A percentile compares a stretch with the other conserved stretches of the same genome.
Evolutionary conservation across 1,284 basidiomycete species (phyloP).

Genomic region (Taiwanofungus camphoratus): DNA sequence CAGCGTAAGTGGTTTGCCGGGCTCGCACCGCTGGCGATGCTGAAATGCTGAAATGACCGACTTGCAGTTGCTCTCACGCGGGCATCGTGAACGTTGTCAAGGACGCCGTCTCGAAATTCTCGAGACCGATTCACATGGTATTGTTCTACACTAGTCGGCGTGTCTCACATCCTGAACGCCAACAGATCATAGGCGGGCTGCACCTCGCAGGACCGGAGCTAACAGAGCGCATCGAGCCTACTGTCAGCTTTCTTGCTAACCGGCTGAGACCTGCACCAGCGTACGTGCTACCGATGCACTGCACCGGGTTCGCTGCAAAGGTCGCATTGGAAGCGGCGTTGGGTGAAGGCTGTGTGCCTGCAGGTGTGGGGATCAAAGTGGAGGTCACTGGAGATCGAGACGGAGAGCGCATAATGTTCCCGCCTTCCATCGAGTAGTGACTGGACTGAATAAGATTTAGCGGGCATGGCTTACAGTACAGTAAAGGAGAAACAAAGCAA

Average conservation of each 20-base stretch:
- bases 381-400: slow-evolving; percentile 40
- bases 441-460: too few relatives aligned
- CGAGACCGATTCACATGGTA: slow-evolving; percentile 73
- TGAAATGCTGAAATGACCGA: background rate
- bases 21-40: too few relatives aligned
- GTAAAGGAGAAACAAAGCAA: too few relatives aligned
- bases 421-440: slow-evolving; percentile 11
- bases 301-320: slow-evolving; percentile 71
- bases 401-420: slow-evolving; percentile 33
- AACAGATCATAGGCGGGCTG: slow-evolving; percentile 70
- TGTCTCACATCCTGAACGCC: background rate
- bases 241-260: slow-evolving; percentile 63
- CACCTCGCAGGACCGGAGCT: slow-evolving; percentile 70
- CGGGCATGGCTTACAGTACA: too few relatives aligned
- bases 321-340: slow-evolving; percentile 61
- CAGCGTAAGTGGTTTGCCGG: slow-evolving; percentile 48
- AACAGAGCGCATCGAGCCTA: slow-evolving; percentile 56
- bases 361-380: slow-evolving; percentile 66
- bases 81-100: slow-evolving; percentile 79
- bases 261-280: slow-evolving; percentile 55
- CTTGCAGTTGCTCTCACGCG: slow-evolving; percentile 69
- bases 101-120: slow-evolving; percentile 55
- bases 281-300: slow-evolving; percentile 80
- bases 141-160: background rate
- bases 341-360: slow-evolving; percentile 70